Percentiles rank a stretch among this genome's conserved stretches.
Evolutionary conservation across 345 rosid genomes (phyloP).

Genomic region (Turnera subulata): DNA sequence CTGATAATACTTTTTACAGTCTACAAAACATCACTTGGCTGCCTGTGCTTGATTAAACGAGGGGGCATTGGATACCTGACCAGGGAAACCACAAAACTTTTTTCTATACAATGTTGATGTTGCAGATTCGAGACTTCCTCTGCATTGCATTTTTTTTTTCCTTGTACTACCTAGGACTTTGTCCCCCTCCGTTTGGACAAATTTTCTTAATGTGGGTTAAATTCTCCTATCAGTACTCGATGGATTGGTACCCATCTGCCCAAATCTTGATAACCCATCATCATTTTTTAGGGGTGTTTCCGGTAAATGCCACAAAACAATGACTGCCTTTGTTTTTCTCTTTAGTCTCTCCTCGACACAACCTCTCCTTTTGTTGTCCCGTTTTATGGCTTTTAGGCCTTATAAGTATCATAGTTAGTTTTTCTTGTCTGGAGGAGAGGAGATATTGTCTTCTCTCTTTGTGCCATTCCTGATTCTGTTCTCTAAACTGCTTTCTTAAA

Average conservation of each 20-base stretch:
- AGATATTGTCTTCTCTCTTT: not conserved
- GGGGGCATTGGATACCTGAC: slow-evolving; percentile 36
- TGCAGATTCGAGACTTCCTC: slow-evolving; percentile 10
- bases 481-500: too few species aligned
- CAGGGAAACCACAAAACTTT: slow-evolving; percentile 8
- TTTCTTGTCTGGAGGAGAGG: not conserved
- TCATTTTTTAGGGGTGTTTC: slow-evolving; percentile 1
- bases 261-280: not conserved
- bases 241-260: not conserved
- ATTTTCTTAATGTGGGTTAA: slow-evolving; percentile 18
- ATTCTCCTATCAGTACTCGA: not conserved
- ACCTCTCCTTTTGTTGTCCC: not conserved
- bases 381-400: slow-evolving; percentile 2
- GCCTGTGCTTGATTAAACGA: slow-evolving; percentile 4
- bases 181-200: slow-evolving; percentile 33
- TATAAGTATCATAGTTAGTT: not conserved
- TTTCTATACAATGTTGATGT: not conserved
- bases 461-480: too few species aligned
- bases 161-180: slow-evolving; percentile 17
- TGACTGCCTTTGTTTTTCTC: slow-evolving; percentile 2
- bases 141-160: not conserved
- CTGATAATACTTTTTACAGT: too few species aligned
- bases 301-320: not conserved
- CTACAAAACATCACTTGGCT: too few species aligned
- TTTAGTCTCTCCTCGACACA: slow-evolving; percentile 1